These are phyloP conservation scores for Aspergillus steynii DNA, from an alignment of 495 filamentous ascomycete genomes.

Conservation along the genomic window DNA sequence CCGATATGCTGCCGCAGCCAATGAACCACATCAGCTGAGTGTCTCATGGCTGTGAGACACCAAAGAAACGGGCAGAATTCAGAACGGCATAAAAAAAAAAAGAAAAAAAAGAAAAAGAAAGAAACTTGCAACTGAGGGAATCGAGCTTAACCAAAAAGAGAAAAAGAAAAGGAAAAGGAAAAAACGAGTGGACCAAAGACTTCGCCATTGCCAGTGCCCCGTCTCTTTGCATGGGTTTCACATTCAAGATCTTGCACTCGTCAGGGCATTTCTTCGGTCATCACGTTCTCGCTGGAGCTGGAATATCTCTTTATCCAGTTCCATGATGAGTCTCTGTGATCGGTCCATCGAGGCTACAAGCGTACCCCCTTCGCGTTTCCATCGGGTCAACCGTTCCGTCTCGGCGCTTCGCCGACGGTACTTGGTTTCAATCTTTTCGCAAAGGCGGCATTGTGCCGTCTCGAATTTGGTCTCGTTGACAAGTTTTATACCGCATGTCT, in stretches of 20 bases:
- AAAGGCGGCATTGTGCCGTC: conserved; percentile 70
- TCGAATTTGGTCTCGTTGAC: conserved; percentile 67
- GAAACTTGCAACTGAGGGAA: conserved; percentile 10
- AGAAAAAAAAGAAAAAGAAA: conserved; percentile 16
- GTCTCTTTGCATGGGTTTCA: conserved; percentile 3
- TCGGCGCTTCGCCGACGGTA: conserved; percentile 72
- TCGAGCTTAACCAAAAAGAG: conserved; percentile 8
- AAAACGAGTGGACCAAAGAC: conserved; percentile 17
- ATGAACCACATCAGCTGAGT: conserved; percentile 18
- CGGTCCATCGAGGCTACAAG: conserved; percentile 80
- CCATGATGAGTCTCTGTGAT: conserved; percentile 61
- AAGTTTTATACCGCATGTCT: conserved; percentile 96
- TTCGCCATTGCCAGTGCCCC: conserved; percentile 13
- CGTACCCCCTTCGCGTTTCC: conserved; percentile 69
- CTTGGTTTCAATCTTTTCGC: conserved; percentile 91
- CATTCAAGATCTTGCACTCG: background rate
- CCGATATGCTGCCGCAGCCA: conserved; percentile 33
- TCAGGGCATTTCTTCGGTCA: conserved; percentile 35
- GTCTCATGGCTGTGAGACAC: conserved; percentile 35
- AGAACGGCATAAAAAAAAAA: conserved; percentile 16
- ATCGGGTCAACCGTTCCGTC: conserved; percentile 74
- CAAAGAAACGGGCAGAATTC: conserved; percentile 25
- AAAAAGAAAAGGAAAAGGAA: conserved; percentile 22
- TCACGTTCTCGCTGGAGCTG: conserved; percentile 45
- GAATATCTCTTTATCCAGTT: conserved; percentile 64